These are phyloP conservation scores for Auricularia sp. DNA, from an alignment of 768 basidiomycete genomes.

Conservation along the genomic window DNA sequence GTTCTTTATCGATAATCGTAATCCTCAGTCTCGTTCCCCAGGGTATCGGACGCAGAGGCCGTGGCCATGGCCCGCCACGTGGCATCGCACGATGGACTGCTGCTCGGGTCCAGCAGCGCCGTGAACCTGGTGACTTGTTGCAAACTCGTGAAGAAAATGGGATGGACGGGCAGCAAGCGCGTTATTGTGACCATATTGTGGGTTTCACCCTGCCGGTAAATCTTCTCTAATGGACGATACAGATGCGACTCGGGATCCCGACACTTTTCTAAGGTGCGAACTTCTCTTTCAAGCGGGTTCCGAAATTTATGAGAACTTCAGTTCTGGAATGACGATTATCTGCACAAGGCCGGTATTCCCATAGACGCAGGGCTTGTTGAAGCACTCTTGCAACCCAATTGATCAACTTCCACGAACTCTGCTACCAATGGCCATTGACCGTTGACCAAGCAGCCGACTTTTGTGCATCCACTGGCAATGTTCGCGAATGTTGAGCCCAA, in stretches of 20 bases:
- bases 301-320: conserved; percentile 10
- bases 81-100: conserved; percentile 63
- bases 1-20: not conserved
- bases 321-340: conserved; percentile 52
- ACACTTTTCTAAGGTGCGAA: conserved; percentile 81
- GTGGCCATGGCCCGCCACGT: conserved; percentile 81
- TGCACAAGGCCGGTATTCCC: conserved; percentile 31
- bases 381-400: not conserved
- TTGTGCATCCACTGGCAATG: no score
- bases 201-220: conserved; percentile 2
- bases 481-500: no score
- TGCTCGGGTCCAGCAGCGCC: conserved; percentile 91
- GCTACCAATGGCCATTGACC: no score
- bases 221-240: not conserved
- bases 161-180: conserved; percentile 51
- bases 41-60: conserved; percentile 87
- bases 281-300: not conserved
- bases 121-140: conserved; percentile 93
- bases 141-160: conserved; percentile 59
- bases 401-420: no score
- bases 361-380: conserved; percentile 18
- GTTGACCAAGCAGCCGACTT: no score
- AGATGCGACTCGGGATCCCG: conserved; percentile 86
- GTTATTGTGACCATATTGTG: conserved; percentile 81
- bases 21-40: conserved; percentile 22